These are phyloP conservation scores for Theobroma grandiflorum DNA, from an alignment of 441 rosid species.

Conservation along the genomic window DNA sequence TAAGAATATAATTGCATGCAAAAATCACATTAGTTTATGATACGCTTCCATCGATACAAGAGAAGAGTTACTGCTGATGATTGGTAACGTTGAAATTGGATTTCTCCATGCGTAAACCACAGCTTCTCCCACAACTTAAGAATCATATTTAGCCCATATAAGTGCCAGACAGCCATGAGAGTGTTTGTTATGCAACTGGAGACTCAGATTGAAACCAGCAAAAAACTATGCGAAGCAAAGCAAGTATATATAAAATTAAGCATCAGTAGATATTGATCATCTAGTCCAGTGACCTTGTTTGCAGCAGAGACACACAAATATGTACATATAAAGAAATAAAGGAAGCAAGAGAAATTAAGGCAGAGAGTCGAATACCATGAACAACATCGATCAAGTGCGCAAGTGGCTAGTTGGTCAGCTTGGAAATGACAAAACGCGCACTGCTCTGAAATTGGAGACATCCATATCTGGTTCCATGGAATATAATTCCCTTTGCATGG, in stretches of 20 bases:
- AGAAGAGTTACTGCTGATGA: neutral
- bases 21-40: neutral
- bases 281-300: neutral
- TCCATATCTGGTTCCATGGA: neutral
- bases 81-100: neutral
- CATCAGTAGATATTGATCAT: too few species aligned
- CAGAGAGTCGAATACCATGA: neutral
- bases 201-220: neutral
- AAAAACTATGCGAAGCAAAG: neutral
- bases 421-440: conserved; percentile 17
- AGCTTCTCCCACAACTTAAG: neutral
- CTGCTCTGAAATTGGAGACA: conserved; percentile 41
- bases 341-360: neutral
- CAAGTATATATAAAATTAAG: too few species aligned
- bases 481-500: conserved; percentile 20
- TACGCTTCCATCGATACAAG: neutral
- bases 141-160: neutral
- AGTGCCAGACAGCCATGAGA: too few species aligned
- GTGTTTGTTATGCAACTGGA: too few species aligned
- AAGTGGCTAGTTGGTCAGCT: conserved; percentile 23
- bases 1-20: conserved; percentile 3
- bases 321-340: neutral
- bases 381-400: conserved; percentile 26
- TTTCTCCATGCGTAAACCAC: conserved; percentile 2
- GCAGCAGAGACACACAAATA: neutral